Evolutionary conservation across 202 grass and related monocot genomes (phyloP), one percentile per base, ranked within the genome.

Genomic region (Panicum virgatum): DNA sequence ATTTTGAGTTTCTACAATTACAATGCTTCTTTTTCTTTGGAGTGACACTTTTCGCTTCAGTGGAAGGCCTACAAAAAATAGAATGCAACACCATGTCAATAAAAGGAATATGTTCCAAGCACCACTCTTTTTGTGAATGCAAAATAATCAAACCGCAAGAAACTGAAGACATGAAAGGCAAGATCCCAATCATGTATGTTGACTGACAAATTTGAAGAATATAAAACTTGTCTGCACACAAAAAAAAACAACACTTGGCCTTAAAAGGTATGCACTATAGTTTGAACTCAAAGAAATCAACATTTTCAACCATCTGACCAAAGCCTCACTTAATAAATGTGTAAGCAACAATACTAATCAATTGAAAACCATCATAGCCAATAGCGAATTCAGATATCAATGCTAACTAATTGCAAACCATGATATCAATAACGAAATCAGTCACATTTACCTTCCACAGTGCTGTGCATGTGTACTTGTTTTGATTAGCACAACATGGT

Each of bases 1-100:
- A 94, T 84, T 67, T 83, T 19, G 91, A 91, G 47, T 94, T 82
- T 79, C 80, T 91, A 85, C 91, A 94, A 59, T 94, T 94, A 72
- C 91, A 94, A 47, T 88, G 86, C 80, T 82, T 94, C 68, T 85
- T 91, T 74, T 85, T 91, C 71, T 90, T 91, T 60, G 88, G 86
- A 75, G 88, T 89, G 38, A 39, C 76, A 84, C 69, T 85, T 84
- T 94, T 91, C 38, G 76, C 53, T 79, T 91, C 86, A 73, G n/a
- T n/a, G n/a, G n/a, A n/a, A n/a, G 76, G 76, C 82, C 91, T 94
- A 72, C 6, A 62, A 38, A 30, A 76, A 81, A 27, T 62, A 76
- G 23, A 66, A 61, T 54, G 40, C 15, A 69, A 78, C 29, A 34
- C 63, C 52, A 52, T 34, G 45, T 84, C 25, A 85, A 42, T 43